phyloP scores from a whole-genome alignment of 768 basidiomycete species.

The Agrocybe pediades region DNA sequence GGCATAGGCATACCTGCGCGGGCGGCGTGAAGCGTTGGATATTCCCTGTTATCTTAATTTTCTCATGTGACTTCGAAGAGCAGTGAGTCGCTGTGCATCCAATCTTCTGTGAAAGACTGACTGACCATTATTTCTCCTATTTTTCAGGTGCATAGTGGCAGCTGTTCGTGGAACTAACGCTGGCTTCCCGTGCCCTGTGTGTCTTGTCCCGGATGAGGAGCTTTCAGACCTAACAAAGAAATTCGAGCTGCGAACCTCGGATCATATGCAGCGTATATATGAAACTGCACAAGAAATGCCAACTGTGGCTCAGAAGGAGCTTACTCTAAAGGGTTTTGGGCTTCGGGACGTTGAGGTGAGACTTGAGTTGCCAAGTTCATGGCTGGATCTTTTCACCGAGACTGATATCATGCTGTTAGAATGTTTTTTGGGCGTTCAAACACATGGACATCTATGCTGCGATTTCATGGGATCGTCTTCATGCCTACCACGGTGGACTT shows the following conservation, averaged over 20 bases:
- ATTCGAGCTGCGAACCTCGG: slow-evolving; percentile 1
- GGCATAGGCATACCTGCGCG: slow-evolving; percentile 10
- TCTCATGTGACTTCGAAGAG: slow-evolving; percentile 47
- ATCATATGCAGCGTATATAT: slow-evolving; percentile 1
- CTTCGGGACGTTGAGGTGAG: slow-evolving; percentile 14
- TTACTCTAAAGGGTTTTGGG: slow-evolving; percentile 9
- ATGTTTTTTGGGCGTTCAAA: slow-evolving; percentile 35
- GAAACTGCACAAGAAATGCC: background rate
- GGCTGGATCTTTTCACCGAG: no score
- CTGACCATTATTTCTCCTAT: background rate
- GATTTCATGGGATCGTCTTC: slow-evolving; percentile 36
- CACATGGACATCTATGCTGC: slow-evolving; percentile 32
- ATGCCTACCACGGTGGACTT: slow-evolving; percentile 30
- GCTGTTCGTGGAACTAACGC: slow-evolving; percentile 28
- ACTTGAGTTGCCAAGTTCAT: no score
- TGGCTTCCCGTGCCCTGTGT: slow-evolving; percentile 35
- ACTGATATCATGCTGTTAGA: slow-evolving; percentile 23
- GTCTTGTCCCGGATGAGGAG: slow-evolving; percentile 27
- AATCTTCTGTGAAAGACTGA: background rate
- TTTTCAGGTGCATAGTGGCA: slow-evolving; percentile 35
- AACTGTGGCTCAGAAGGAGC: slow-evolving; percentile 2
- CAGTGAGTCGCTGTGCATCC: slow-evolving; percentile 31
- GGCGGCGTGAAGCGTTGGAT: slow-evolving; percentile 24
- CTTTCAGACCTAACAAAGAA: slow-evolving; percentile 1
- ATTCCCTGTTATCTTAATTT: slow-evolving; percentile 38